Percentiles rank a stretch among this genome's conserved stretches.
phyloP scores from a whole-genome alignment of 306 rosid species.

The Spatholobus suberectus region DNA sequence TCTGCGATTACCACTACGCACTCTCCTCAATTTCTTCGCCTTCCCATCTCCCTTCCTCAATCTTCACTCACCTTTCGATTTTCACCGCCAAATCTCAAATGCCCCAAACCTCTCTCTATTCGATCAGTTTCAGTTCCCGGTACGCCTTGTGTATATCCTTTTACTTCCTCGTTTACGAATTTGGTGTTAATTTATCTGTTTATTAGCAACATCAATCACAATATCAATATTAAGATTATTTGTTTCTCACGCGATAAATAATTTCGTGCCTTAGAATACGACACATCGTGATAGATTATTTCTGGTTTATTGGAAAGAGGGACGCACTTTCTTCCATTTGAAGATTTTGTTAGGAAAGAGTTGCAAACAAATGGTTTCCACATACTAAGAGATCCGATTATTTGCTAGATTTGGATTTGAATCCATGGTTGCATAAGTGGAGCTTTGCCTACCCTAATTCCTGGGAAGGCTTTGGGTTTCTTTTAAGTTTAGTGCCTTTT shows the following conservation, averaged over 20 bases:
- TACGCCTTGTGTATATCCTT: constrained; percentile 18
- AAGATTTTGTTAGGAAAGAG: background rate
- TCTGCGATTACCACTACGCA: constrained; percentile 48
- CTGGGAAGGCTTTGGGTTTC: background rate
- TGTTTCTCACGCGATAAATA: too few relatives aligned
- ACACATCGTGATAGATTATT: background rate
- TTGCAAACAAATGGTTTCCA: background rate
- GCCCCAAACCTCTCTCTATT: constrained; percentile 58
- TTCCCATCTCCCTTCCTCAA: constrained; percentile 47
- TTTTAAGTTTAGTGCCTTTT: background rate
- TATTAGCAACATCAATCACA: background rate
- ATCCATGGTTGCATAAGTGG: background rate
- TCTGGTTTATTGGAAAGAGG: background rate
- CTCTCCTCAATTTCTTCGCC: constrained; percentile 55
- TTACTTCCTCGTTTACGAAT: background rate
- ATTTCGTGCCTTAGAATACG: background rate
- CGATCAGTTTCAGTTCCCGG: constrained; percentile 78
- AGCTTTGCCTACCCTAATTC: constrained; percentile 9
- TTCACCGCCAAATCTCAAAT: constrained; percentile 50
- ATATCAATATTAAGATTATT: background rate
- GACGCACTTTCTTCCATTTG: background rate
- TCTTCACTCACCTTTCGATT: constrained; percentile 50
- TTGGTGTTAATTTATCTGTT: background rate
- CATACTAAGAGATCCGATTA: background rate
- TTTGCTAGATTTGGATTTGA: background rate